Conservation (phyloP, 768 basidiomycete species). For the Cyathus striatus region DNA sequence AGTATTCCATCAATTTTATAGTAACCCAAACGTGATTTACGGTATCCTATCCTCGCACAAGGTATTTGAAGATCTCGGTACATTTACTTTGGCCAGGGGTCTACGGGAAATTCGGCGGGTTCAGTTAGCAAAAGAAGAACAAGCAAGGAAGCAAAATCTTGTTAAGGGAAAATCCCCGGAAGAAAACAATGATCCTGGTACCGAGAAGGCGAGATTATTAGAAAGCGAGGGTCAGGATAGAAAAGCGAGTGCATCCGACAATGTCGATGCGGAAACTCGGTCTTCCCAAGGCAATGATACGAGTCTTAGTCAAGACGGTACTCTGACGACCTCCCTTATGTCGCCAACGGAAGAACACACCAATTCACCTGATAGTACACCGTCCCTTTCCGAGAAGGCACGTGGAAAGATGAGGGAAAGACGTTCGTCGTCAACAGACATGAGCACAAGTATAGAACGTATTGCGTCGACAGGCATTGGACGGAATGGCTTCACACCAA, state of each 20-base stretch:
- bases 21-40: conserved; percentile 87
- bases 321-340: conserved; percentile 29
- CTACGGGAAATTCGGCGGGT: conserved; percentile 78
- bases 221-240: conserved; percentile 36
- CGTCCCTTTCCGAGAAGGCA: conserved; percentile 72
- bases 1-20: conserved; percentile 68
- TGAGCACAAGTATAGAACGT: conserved; percentile 53
- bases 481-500: conserved; percentile 89
- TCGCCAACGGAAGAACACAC: conserved; percentile 38
- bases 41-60: conserved; percentile 81
- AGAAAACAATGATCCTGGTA: conserved; percentile 29
- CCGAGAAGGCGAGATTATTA: conserved; percentile 67
- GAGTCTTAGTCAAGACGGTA: conserved; percentile 24
- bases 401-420: conserved; percentile 88
- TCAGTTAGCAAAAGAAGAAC: conserved; percentile 71
- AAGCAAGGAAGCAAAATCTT: conserved; percentile 24
- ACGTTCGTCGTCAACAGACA: conserved; percentile 47
- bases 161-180: background rate
- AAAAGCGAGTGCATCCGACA: conserved; percentile 13
- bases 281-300: no score
- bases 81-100: conserved; percentile 83
- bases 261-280: conserved; percentile 7
- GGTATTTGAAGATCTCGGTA: conserved; percentile 85
- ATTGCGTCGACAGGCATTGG: conserved; percentile 70
- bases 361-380: conserved; percentile 17